A percentile compares a stretch with the other conserved stretches of the same genome.
These are phyloP conservation scores for Xylariales sp. DNA, from an alignment of 2,329 filamentous ascomycete species.

Conservation along the genomic window DNA sequence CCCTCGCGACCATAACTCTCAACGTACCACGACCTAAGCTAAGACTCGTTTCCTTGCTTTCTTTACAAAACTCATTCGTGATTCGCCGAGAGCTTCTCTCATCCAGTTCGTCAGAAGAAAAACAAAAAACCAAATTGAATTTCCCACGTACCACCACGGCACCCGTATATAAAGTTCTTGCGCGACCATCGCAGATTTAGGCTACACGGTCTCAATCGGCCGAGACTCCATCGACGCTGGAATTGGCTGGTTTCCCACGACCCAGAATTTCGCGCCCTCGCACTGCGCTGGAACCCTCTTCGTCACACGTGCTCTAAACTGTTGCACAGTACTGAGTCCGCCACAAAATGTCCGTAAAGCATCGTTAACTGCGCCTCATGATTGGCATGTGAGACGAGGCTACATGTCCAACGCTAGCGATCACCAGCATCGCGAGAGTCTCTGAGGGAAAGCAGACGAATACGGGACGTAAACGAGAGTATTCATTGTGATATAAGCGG, in stretches of 20 bases:
- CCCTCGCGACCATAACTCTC: background rate
- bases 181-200: background rate
- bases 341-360: background rate
- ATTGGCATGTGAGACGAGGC: slow-evolving; percentile 11
- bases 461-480: background rate
- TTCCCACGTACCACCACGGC: slow-evolving; percentile 4
- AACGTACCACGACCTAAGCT: background rate
- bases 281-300: background rate
- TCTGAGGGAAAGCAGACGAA: background rate
- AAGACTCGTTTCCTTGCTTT: background rate
- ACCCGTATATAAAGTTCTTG: slow-evolving; percentile 9
- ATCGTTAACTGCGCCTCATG: slow-evolving; percentile 3
- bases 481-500: background rate
- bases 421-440: too few relatives aligned
- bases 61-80: background rate
- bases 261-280: background rate
- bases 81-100: background rate
- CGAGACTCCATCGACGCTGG: background rate
- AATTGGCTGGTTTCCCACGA: background rate
- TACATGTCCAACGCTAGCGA: background rate
- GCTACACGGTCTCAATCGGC: background rate
- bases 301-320: background rate
- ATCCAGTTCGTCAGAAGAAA: background rate
- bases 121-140: background rate
- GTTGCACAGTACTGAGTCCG: background rate